Percentiles rank a stretch among this genome's conserved stretches.
These are phyloP conservation scores for Trichoderma koningiopsis DNA, from an alignment of 2,329 filamentous ascomycete species.

Conservation along the genomic window DNA sequence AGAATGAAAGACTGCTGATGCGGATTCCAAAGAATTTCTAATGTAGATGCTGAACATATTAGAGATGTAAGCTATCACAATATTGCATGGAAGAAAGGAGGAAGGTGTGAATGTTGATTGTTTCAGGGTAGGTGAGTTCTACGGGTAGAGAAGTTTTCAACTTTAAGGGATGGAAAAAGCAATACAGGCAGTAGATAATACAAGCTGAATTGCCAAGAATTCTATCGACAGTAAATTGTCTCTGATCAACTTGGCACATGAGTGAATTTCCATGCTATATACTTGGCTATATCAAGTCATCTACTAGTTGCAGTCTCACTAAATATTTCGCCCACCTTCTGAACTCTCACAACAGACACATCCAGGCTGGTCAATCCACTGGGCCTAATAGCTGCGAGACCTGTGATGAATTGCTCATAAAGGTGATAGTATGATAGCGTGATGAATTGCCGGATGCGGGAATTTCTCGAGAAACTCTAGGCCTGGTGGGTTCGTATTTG, in stretches of 20 bases:
- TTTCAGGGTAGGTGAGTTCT: not conserved
- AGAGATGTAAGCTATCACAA: not conserved
- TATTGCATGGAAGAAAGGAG: not conserved
- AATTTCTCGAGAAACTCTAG: slow-evolving; percentile 8
- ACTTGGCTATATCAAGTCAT: not conserved
- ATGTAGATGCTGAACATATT: not conserved
- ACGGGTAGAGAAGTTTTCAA: not conserved
- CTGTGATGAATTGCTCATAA: not conserved
- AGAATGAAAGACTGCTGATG: not conserved
- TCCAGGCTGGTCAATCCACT: not conserved
- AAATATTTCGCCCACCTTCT: not conserved
- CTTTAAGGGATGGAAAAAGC: not conserved
- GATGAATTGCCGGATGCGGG: not conserved
- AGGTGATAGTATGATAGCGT: not conserved
- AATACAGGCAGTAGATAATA: not conserved
- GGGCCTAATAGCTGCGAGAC: not conserved
- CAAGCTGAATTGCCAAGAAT: not conserved
- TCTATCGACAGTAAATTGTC: not conserved
- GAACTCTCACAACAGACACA: not conserved
- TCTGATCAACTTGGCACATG: not conserved
- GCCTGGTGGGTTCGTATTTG: not conserved
- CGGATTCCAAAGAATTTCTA: not conserved
- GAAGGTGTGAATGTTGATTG: not conserved
- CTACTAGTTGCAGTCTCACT: not conserved
- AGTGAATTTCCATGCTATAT: too few relatives aligned